Evolutionary conservation across 2,329 filamentous ascomycete species (phyloP), one percentile per base, ranked within the genome.

Genomic region (Cadophora sp.): DNA sequence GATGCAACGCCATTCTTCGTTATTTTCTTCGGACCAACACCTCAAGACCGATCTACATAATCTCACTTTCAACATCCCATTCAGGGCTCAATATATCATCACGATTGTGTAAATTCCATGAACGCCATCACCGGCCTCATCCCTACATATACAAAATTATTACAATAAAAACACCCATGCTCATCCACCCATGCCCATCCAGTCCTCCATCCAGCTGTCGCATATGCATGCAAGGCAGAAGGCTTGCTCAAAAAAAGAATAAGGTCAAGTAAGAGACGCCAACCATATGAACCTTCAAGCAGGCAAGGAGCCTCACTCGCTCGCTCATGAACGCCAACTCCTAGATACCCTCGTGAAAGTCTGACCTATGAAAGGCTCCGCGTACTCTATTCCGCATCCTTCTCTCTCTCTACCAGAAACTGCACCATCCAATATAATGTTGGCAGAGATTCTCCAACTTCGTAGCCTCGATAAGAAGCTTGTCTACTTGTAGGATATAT

Each of bases 371-470:
- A n/a, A 43, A 58, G 22, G 36, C 33, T 24, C 20, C 30, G n/a
- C 33, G 18, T 27, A 45, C 18, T 20, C 3, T 16, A 47, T 16
- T 13, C 20, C 22, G 14, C 24, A 48, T n/a, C 16, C 50, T 41
- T 36, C 22, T 48, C 8, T 39, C 47, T 56, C 33, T 33, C 67
- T 65, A 98, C 95, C 95, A 98, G 85, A 97, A 98, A 80, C 93
- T 96, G 81, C 95, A 98, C 95, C 95, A 98, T 71, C 96, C 96
- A 74, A 98, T 97, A 79, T 97, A 99, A 82, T 98, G 96, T 83
- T 98, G 96, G 78, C 96, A 99, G 69, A 99, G 83, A 79, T 98
- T 98, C 85, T 98, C 96, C 74, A 98, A 84, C 77, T 96, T 97
- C 7, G 96, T 99, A 24, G 96, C 96, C 82, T 99, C 95, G 69